Evolutionary conservation across 177 flowering plant species (phyloP).

Genomic region (Vitis hybrid): DNA sequence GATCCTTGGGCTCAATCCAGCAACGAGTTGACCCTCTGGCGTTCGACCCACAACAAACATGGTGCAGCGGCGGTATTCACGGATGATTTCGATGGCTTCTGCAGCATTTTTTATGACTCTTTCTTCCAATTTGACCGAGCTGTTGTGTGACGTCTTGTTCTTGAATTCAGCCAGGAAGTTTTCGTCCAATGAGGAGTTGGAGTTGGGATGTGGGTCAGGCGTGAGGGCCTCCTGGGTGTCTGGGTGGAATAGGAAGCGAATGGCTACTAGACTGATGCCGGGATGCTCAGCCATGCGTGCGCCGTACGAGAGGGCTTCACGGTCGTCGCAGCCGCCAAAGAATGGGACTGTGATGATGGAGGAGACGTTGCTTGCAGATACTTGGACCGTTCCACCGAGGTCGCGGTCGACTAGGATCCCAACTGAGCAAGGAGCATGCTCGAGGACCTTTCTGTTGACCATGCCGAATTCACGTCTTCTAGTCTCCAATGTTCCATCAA

Average conservation of each 20-base stretch:
- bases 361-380: conserved; percentile 55
- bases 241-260: conserved; percentile 34
- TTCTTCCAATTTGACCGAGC: conserved; percentile 51
- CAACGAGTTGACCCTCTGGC: conserved; percentile 38
- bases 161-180: conserved; percentile 32
- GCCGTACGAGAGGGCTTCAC: conserved; percentile 70
- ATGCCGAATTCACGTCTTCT: conserved; percentile 42
- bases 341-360: conserved; percentile 42
- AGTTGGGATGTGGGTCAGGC: conserved; percentile 15
- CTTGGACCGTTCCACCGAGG: conserved; percentile 59
- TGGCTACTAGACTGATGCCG: conserved; percentile 48
- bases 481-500: conserved; percentile 61
- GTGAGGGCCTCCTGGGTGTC: conserved; percentile 10
- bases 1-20: conserved; percentile 15
- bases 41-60: conserved; percentile 65
- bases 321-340: conserved; percentile 75
- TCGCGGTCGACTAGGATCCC: conserved; percentile 75
- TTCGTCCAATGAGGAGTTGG: conserved; percentile 16
- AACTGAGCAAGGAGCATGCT: conserved; percentile 74
- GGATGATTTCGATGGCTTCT: conserved; percentile 32
- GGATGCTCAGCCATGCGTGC: conserved; percentile 84
- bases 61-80: conserved; percentile 20
- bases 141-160: conserved; percentile 13
- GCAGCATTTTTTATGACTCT: conserved; percentile 22
- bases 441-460: conserved; percentile 57